phyloP scores from a whole-genome alignment of 352 stramenopile genomes.

The Blastocystis sp. region DNA sequence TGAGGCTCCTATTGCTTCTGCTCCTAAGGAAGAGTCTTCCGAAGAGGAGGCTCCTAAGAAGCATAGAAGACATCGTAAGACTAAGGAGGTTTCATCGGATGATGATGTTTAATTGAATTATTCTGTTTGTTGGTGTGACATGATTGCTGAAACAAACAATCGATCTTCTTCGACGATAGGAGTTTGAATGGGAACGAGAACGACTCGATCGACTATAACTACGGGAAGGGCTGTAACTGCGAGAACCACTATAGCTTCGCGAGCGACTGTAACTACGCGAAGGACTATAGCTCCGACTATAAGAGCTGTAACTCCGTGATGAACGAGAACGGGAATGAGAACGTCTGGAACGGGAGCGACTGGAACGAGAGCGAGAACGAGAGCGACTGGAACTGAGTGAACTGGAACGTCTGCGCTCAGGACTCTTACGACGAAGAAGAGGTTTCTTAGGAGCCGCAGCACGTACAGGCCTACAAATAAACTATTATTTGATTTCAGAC shows the following conservation, averaged over 20 bases:
- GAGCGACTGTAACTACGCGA: constrained; percentile 21
- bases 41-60: constrained; percentile 12
- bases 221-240: constrained; percentile 1
- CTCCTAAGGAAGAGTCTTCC: neutral
- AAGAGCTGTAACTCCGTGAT: neutral
- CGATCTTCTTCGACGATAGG: constrained; percentile 8
- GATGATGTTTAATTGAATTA: constrained; percentile 45
- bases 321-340: neutral
- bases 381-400: neutral
- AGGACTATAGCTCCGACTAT: neutral
- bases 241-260: constrained; percentile 7
- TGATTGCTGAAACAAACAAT: neutral
- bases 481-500: neutral
- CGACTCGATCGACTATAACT: neutral
- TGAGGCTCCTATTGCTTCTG: neutral
- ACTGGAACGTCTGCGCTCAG: neutral
- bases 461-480: neutral
- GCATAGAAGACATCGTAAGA: constrained; percentile 6
- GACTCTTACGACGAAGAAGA: constrained; percentile 28
- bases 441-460: constrained; percentile 4
- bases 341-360: constrained; percentile 1
- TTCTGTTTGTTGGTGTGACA: neutral
- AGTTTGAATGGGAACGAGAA: constrained; percentile 3
- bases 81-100: constrained; percentile 18
- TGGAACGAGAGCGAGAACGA: neutral